Evolutionary conservation across 1,139 yeast genomes (phyloP).

Genomic region (Meyerozyma elateridarum): DNA sequence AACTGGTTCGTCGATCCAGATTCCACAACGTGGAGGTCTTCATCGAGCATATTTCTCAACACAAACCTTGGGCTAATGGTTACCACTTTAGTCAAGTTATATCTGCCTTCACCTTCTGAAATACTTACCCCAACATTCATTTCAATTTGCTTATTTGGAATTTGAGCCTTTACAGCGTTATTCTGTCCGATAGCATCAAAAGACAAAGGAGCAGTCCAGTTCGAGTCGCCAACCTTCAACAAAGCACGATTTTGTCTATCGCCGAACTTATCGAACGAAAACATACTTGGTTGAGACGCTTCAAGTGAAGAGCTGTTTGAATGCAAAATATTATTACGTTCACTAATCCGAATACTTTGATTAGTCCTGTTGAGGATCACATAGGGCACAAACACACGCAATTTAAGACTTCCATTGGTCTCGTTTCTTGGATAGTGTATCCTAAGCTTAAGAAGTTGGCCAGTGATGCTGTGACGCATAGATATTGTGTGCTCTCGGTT

Average conservation of each 20-base stretch:
- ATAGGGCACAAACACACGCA: constrained; percentile 81
- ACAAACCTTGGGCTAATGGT: constrained; percentile 81
- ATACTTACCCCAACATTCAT: constrained; percentile 72
- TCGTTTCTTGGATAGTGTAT: constrained; percentile 57
- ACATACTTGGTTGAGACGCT: constrained; percentile 61
- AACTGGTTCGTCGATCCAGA: constrained; percentile 53
- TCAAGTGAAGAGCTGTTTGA: constrained; percentile 22
- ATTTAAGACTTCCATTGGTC: constrained; percentile 45
- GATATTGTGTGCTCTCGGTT: constrained; percentile 49
- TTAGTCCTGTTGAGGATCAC: constrained; percentile 79
- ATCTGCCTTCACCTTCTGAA: constrained; percentile 84
- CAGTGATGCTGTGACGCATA: constrained; percentile 47
- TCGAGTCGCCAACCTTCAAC: constrained; percentile 65
- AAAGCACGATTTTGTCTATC: constrained; percentile 66
- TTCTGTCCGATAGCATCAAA: constrained; percentile 89
- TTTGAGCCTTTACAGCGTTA: constrained; percentile 57
- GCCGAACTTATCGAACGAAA: constrained; percentile 65
- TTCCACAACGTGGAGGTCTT: constrained; percentile 60
- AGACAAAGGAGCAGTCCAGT: constrained; percentile 73
- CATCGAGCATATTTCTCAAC: constrained; percentile 56
- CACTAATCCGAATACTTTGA: constrained; percentile 54
- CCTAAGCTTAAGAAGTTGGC: constrained; percentile 60
- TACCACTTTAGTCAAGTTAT: constrained; percentile 70
- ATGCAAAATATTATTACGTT: constrained; percentile 50
- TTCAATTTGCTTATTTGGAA: constrained; percentile 58